phyloP scores from a whole-genome alignment of 371 early-diverging fungal genomes.

The Umbelopsis sp. region DNA sequence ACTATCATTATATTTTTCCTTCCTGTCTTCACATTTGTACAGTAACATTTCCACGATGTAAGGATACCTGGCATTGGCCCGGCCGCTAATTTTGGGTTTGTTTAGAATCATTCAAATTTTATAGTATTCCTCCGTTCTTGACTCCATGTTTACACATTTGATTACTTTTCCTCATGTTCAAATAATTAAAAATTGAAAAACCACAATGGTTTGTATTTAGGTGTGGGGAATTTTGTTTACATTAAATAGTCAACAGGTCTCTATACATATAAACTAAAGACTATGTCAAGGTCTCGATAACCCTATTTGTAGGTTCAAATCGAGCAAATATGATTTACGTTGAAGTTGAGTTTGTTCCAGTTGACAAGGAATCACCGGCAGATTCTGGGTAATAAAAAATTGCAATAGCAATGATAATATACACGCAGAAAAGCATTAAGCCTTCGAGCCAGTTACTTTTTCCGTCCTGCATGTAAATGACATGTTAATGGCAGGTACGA shows the following conservation, averaged over 20 bases:
- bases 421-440: slow-evolving; percentile 71
- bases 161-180: too few species aligned
- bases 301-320: too few species aligned
- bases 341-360: slow-evolving; percentile 4
- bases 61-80: slow-evolving; percentile 1
- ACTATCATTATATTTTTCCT: not conserved
- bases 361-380: slow-evolving; percentile 1
- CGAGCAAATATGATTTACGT: not conserved
- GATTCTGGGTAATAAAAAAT: slow-evolving; percentile 69
- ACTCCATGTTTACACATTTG: not conserved
- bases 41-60: slow-evolving; percentile 7
- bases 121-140: not conserved
- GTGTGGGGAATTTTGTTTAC: too few species aligned
- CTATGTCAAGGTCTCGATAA: too few species aligned
- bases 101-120: slow-evolving; percentile 1
- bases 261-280: too few species aligned
- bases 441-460: slow-evolving; percentile 90
- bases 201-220: too few species aligned
- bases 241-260: too few species aligned
- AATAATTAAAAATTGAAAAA: too few species aligned
- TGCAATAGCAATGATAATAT: slow-evolving; percentile 78
- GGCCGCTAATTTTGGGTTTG: not conserved
- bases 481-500: slow-evolving; percentile 17
- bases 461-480: slow-evolving; percentile 55
- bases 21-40: slow-evolving; percentile 6